phyloP scores from a whole-genome alignment of 306 rosid genomes.

The Begonia peltatifolia region DNA sequence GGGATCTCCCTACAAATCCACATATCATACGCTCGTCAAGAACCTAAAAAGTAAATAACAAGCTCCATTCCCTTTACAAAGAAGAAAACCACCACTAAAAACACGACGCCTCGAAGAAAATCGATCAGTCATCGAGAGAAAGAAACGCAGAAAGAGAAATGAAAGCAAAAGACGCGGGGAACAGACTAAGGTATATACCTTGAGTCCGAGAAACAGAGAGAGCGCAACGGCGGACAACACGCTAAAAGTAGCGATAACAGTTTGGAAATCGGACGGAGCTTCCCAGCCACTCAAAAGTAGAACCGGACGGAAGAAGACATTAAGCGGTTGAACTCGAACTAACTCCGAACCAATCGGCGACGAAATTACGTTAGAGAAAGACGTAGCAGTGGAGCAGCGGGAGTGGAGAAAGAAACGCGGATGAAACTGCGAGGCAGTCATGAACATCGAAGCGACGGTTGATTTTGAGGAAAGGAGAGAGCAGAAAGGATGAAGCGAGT shows the following conservation, averaged over 20 bases:
- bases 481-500: constrained; percentile 33
- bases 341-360: neutral
- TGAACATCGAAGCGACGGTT: constrained; percentile 15
- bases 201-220: constrained; percentile 79
- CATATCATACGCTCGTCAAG: constrained; percentile 6
- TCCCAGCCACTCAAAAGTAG: constrained; percentile 37
- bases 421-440: constrained; percentile 22
- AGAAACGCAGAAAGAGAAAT: constrained; percentile 1
- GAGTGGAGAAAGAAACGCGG: constrained; percentile 16
- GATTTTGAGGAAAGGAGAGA: constrained; percentile 7
- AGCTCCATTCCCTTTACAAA: neutral
- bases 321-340: constrained; percentile 6
- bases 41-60: neutral
- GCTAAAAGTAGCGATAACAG: constrained; percentile 62
- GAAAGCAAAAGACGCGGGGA: neutral
- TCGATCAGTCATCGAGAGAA: neutral
- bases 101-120: neutral
- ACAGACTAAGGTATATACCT: constrained; percentile 23
- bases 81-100: neutral
- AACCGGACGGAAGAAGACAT: constrained; percentile 41
- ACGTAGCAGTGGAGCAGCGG: constrained; percentile 13
- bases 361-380: neutral
- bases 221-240: constrained; percentile 82
- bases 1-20: constrained; percentile 72
- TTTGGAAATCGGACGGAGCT: constrained; percentile 53